These are phyloP conservation scores for Phytophthora pistaciae DNA, from an alignment of 352 stramenopile genomes.

Conservation along the genomic window DNA sequence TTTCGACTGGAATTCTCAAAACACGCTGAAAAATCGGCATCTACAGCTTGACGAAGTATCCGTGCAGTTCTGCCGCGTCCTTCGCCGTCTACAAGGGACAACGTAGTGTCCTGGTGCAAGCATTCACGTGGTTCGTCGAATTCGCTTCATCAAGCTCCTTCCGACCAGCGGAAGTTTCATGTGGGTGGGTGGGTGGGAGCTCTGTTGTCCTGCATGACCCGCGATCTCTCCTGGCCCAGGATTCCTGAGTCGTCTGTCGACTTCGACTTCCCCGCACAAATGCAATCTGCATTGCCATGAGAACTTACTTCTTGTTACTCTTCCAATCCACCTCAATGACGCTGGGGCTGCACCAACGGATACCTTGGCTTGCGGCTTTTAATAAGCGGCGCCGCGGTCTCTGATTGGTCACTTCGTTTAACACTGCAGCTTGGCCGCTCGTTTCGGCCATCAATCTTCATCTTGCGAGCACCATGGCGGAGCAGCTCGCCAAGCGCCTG, in stretches of 20 bases:
- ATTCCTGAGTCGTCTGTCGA: too few species aligned
- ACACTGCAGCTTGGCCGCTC: constrained; percentile 2
- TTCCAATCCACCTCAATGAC: constrained; percentile 21
- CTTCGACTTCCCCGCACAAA: neutral
- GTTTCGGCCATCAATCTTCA: constrained; percentile 24
- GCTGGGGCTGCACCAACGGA: neutral
- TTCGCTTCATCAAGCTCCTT: too few species aligned
- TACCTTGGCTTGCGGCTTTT: neutral
- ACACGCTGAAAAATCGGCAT: constrained; percentile 2
- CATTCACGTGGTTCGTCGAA: too few species aligned
- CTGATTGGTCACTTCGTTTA: constrained; percentile 29
- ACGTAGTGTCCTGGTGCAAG: too few species aligned
- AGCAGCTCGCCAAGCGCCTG: constrained; percentile 69
- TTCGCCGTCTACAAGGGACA: too few species aligned
- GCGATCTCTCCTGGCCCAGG: too few species aligned
- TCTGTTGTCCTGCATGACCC: too few species aligned
- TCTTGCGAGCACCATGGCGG: constrained; percentile 46
- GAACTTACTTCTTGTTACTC: neutral
- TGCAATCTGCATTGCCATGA: neutral
- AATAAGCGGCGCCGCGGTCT: constrained; percentile 5
- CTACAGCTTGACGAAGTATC: neutral
- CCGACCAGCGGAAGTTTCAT: too few species aligned
- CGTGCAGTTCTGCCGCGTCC: too few species aligned
- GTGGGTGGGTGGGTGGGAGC: too few species aligned
- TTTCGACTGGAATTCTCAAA: neutral